A percentile compares a stretch with the other conserved stretches of the same genome.
phyloP scores from a whole-genome alignment of 495 filamentous ascomycete genomes.

The Thozetella sp. region DNA sequence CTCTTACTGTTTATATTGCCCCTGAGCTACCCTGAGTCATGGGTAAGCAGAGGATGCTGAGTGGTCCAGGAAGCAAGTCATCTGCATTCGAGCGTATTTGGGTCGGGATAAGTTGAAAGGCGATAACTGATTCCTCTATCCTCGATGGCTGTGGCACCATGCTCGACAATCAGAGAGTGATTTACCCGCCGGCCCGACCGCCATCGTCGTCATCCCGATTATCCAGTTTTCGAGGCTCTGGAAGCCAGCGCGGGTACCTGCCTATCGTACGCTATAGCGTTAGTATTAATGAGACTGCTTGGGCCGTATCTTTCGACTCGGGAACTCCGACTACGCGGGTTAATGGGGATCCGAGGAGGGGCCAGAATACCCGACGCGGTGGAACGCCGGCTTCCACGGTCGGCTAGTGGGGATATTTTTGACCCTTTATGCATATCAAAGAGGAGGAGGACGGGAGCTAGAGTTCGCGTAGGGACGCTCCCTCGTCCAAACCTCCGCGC shows the following conservation, averaged over 20 bases:
- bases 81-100: no score
- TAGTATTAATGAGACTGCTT: neutral
- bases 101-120: no score
- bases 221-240: no score
- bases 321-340: neutral
- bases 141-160: no score
- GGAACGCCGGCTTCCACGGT: neutral
- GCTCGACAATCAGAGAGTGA: no score
- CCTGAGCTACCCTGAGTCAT: no score
- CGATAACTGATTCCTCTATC: no score
- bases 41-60: no score
- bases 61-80: no score
- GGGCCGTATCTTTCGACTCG: neutral
- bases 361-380: neutral
- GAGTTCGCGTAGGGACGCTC: neutral
- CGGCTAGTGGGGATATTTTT: neutral
- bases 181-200: neutral
- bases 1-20: no score
- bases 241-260: neutral
- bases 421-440: neutral
- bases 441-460: no score
- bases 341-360: neutral
- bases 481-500: neutral
- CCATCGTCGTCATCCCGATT: neutral
- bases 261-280: neutral